Percentiles rank a stretch among this genome's conserved stretches.
These are phyloP conservation scores for Fagus crenata DNA, from an alignment of 306 rosid genomes.

Conservation along the genomic window DNA sequence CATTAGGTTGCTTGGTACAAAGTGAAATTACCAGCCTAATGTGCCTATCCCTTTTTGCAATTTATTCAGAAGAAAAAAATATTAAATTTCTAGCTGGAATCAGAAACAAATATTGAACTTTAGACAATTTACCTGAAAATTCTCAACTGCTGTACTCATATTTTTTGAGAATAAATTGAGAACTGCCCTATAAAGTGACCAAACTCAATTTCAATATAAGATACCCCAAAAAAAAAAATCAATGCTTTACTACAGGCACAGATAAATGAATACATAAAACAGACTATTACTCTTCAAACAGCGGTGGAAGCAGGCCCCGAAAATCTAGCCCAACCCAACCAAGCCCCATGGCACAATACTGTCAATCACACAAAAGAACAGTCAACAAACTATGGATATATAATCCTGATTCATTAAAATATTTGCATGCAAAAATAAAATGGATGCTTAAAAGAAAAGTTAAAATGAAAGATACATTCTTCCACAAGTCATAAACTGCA, in stretches of 20 bases:
- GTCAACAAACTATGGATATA: conserved; percentile 17
- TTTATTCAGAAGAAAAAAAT: conserved; percentile 14
- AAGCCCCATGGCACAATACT: conserved; percentile 99
- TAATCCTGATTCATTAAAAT: conserved; percentile 14
- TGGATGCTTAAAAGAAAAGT: not conserved
- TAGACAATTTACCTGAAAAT: conserved; percentile 75
- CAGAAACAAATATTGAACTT: conserved; percentile 24
- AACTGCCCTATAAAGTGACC: conserved; percentile 74
- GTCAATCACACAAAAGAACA: conserved; percentile 36
- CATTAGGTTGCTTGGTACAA: conserved; percentile 17
- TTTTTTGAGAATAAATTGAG: conserved; percentile 87
- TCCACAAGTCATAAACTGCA: conserved; percentile 5
- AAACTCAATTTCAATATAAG: conserved; percentile 24
- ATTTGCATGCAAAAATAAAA: not conserved
- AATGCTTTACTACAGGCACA: not conserved
- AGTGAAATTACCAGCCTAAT: conserved; percentile 20
- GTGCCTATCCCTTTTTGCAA: conserved; percentile 17
- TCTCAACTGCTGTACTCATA: conserved; percentile 86
- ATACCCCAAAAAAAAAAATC: conserved; percentile 9
- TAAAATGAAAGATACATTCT: not conserved
- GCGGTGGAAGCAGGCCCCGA: conserved; percentile 93
- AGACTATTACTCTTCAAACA: conserved; percentile 80
- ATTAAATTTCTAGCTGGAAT: conserved; percentile 19
- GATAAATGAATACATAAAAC: conserved; percentile 17
- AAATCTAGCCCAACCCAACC: conserved; percentile 99